Evolutionary conservation across 106 monocot genomes (phyloP).

Genomic region (Phalaenopsis equestris): DNA sequence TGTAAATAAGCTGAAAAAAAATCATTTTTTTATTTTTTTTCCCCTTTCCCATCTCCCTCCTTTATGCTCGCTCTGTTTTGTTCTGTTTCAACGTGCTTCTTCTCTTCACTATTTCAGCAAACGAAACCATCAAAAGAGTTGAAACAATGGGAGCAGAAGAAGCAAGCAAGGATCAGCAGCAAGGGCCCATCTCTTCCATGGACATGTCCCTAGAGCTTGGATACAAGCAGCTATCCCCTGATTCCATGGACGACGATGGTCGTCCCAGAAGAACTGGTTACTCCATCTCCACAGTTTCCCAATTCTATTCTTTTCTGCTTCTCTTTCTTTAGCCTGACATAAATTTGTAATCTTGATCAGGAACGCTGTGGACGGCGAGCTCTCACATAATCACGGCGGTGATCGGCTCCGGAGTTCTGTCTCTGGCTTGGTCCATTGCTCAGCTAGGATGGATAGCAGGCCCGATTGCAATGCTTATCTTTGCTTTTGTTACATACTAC

Average conservation of each 20-base stretch:
- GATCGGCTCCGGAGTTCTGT: conserved; percentile 57
- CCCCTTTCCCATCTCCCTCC: no score
- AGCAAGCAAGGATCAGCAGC: background rate
- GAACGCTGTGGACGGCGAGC: conserved; percentile 52
- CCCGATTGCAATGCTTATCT: conserved; percentile 42
- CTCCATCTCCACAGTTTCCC: background rate
- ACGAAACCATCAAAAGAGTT: background rate
- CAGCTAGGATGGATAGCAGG: conserved; percentile 66
- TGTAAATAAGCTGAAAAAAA: no score
- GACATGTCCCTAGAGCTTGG: conserved; percentile 13
- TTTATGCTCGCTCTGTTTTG: no score
- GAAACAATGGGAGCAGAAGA: background rate
- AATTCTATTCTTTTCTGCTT: background rate
- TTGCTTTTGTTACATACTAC: conserved; percentile 30
- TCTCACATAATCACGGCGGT: conserved; percentile 71
- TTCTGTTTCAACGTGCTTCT: no score
- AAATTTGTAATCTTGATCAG: background rate
- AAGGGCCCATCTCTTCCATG: background rate
- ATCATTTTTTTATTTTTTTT: no score
- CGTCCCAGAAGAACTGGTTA: conserved; percentile 37
- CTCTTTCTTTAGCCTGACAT: background rate
- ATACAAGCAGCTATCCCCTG: background rate
- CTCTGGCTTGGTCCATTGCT: conserved; percentile 49
- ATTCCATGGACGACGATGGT: conserved; percentile 39
- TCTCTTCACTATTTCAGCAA: background rate